A percentile compares a stretch with the other conserved stretches of the same genome.
Evolutionary conservation across 257 asterid genomes (phyloP).

Genomic region (Verbena officinalis): DNA sequence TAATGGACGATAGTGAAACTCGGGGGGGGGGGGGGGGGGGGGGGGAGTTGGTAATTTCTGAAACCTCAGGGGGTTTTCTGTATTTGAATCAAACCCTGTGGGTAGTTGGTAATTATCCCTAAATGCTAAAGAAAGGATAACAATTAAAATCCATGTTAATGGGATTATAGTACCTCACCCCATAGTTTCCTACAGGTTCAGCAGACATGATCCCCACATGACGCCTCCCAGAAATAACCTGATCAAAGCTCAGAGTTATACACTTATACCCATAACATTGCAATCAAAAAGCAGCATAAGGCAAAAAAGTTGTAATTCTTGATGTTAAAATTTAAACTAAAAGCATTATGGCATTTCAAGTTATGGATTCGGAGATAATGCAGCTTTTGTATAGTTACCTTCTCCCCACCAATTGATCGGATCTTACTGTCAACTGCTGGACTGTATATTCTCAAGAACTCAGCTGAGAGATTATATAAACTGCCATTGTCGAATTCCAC

Average conservation of each 20-base stretch:
- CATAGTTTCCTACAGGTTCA: conserved; percentile 87
- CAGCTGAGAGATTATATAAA: conserved; percentile 65
- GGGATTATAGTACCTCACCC: conserved; percentile 66
- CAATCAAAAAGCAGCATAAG: conserved; percentile 7
- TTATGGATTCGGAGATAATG: not conserved
- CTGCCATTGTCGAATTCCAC: conserved; percentile 64
- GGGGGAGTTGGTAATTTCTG: too few species aligned
- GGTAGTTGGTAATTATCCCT: too few species aligned
- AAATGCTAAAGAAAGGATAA: too few species aligned
- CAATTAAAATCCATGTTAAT: too few species aligned
- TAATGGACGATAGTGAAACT: too few species aligned
- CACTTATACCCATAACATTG: conserved; percentile 18
- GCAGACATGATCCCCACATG: conserved; percentile 84
- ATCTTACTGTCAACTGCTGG: conserved; percentile 87
- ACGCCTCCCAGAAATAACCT: conserved; percentile 90
- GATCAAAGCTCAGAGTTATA: conserved; percentile 26
- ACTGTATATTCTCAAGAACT: conserved; percentile 74
- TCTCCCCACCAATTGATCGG: conserved; percentile 74
- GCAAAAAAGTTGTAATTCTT: not conserved
- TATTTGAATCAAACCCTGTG: too few species aligned
- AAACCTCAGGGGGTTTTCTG: too few species aligned
- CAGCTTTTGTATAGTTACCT: conserved; percentile 43
- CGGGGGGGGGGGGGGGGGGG: too few species aligned
- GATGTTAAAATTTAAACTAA: not conserved
- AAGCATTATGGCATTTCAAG: not conserved